Conservation (phyloP, 1,284 basidiomycete species). For the Peniophora sp. region DNA sequence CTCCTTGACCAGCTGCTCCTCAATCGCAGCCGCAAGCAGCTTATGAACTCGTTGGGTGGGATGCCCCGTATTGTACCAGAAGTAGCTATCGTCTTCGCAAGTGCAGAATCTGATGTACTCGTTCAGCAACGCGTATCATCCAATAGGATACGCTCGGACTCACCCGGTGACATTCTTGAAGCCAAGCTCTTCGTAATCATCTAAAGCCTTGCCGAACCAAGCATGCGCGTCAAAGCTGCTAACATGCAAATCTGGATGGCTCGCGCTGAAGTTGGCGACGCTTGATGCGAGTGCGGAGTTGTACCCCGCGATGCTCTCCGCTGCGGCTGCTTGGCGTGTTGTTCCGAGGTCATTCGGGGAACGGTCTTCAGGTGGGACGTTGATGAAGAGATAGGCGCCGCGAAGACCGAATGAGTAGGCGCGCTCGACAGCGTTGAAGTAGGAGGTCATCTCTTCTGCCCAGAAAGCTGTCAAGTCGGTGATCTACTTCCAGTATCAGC, state of each 20-base stretch:
- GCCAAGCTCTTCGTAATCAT: constrained; percentile 31
- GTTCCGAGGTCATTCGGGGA: constrained; percentile 28
- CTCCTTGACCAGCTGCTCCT: constrained; percentile 21
- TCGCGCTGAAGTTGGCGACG: constrained; percentile 25
- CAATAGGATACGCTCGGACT: constrained; percentile 4
- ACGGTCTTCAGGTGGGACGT: constrained; percentile 46
- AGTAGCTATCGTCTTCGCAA: constrained; percentile 37
- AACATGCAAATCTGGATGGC: constrained; percentile 30
- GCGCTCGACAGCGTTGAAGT: constrained; percentile 43
- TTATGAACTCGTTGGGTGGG: constrained; percentile 42
- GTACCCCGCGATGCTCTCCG: constrained; percentile 32
- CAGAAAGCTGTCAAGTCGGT: constrained; percentile 41
- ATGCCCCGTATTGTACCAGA: constrained; percentile 49
- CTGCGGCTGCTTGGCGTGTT: constrained; percentile 24
- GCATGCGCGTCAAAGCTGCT: constrained; percentile 42
- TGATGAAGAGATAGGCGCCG: constrained; percentile 43
- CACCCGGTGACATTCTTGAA: constrained; percentile 46
- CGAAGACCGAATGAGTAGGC: constrained; percentile 33
- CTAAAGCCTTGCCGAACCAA: constrained; percentile 39
- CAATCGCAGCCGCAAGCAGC: constrained; percentile 35
- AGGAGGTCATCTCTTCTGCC: constrained; percentile 40
- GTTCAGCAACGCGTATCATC: not conserved
- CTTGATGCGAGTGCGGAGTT: constrained; percentile 32
- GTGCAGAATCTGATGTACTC: constrained; percentile 35
- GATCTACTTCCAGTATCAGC: constrained; percentile 23